These are phyloP conservation scores for Phaffia tasmanica DNA, from an alignment of 768 basidiomycete species.

Conservation along the genomic window DNA sequence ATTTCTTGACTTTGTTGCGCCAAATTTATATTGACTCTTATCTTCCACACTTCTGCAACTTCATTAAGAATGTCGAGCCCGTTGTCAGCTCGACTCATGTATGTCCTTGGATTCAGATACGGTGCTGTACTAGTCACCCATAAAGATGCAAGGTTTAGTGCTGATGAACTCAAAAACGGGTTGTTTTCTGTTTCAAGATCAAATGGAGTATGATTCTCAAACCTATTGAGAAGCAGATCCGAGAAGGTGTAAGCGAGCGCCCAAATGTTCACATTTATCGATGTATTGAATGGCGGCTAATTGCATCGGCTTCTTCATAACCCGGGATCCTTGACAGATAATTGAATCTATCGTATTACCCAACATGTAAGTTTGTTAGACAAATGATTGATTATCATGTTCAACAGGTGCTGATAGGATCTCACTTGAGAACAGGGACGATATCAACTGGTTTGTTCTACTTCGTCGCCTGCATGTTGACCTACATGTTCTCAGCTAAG, in stretches of 20 bases:
- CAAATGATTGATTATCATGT: neutral
- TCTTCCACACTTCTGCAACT: neutral
- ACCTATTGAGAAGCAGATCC: constrained; percentile 76
- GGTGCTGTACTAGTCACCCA: no score
- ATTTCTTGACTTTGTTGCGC: neutral
- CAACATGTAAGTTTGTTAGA: constrained; percentile 49
- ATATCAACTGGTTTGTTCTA: constrained; percentile 85
- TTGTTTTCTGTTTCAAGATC: constrained; percentile 47
- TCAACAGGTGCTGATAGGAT: neutral
- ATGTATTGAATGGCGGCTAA: neutral
- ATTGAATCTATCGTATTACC: constrained; percentile 88
- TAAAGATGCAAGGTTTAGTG: no score
- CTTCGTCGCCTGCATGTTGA: neutral
- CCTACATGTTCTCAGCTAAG: neutral
- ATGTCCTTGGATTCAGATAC: no score
- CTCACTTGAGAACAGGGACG: constrained; percentile 48
- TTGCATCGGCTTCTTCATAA: neutral
- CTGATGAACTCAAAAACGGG: no score
- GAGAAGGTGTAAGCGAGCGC: constrained; percentile 58
- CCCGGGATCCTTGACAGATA: constrained; percentile 49
- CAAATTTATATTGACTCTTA: neutral
- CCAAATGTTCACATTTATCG: neutral
- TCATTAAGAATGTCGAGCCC: constrained; percentile 58
- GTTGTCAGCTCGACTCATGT: constrained; percentile 68
- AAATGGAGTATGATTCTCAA: constrained; percentile 86